These are phyloP conservation scores for Collybia sordida DNA, from an alignment of 768 basidiomycete species.

Conservation along the genomic window DNA sequence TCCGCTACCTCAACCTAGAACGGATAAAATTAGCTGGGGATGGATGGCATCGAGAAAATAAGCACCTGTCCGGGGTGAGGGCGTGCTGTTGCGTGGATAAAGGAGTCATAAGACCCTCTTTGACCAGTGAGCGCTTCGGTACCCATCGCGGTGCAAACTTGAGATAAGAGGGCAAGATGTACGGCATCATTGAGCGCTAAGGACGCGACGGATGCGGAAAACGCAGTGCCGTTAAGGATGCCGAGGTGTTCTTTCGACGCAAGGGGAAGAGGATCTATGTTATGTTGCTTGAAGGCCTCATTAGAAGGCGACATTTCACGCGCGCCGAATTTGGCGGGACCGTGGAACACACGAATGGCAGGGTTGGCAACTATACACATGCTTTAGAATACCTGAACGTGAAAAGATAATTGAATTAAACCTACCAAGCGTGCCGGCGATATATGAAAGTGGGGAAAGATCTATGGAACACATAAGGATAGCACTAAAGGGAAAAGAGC, in stretches of 20 bases:
- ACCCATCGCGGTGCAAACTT: slow-evolving; percentile 81
- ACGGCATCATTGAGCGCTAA: slow-evolving; percentile 74
- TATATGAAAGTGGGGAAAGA: slow-evolving; percentile 78
- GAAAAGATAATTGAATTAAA: no score
- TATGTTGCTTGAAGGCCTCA: slow-evolving; percentile 58
- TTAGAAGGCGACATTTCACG: slow-evolving; percentile 53
- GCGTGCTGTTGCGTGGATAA: slow-evolving; percentile 72
- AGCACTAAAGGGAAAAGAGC: slow-evolving; percentile 6
- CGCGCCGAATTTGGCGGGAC: slow-evolving; percentile 44
- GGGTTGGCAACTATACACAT: slow-evolving; percentile 60
- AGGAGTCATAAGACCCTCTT: slow-evolving; percentile 71
- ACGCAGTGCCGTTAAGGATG: slow-evolving; percentile 83
- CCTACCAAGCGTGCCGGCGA: slow-evolving; percentile 63
- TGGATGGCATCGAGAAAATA: slow-evolving; percentile 5
- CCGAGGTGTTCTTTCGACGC: slow-evolving; percentile 80
- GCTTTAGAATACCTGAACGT: no score
- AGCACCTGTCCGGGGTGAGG: slow-evolving; percentile 80
- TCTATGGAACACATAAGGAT: slow-evolving; percentile 37
- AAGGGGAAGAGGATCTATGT: slow-evolving; percentile 63
- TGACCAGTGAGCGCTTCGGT: slow-evolving; percentile 79
- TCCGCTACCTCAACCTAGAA: slow-evolving; percentile 65
- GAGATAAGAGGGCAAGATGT: slow-evolving; percentile 61
- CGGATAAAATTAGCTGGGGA: neutral
- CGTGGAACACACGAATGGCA: slow-evolving; percentile 69
- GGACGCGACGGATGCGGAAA: slow-evolving; percentile 76